Base-by-base conservation (phyloP, 768 basidiomycete genomes). In the Sutorius australiensis region DNA sequence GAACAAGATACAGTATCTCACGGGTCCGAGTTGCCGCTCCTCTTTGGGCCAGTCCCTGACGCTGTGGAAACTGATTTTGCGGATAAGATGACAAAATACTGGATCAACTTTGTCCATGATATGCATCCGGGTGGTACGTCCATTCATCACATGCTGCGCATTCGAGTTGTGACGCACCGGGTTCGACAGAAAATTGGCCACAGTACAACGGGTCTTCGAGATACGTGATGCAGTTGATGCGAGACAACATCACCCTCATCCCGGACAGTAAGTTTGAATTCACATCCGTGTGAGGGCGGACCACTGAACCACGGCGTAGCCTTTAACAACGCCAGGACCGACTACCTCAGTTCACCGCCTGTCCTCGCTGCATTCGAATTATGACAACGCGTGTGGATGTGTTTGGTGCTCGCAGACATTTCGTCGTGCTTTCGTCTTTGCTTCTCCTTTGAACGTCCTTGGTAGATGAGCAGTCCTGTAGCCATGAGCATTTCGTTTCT, bases 21-120 rank as follows among this genome's bases (percentile, higher is more conserved):
- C 6, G 34, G 38, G 3, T 53, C 57, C 19, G 57, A 62, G 47
- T 30, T 61, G 1, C 24, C 14, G 16, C 54, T 62, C 36, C 46
- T 62, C 32, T 62, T 62, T 47, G 81, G 80, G 0, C 75, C 76
- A 0, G 66, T 78, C 3, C 75, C 77, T 3, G 68, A 70, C n/a
- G 11, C 71, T 2, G 61, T 75, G 6, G 78, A 83, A 56, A 63
- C 50, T 9, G 71, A 67, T 0, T 80, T 84, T 36, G 72, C 83
- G 1, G 74, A 75, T 31, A 71, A 72, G 49, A 70, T 78, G 67
- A 69, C 74, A 2, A 78, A 78, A 55, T 80, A 80, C 48, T 84
- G 79, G 58, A 72, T 84, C 67, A 77, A 75, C 46, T 84, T 84
- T 57, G 70, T 82, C 17, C 69, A 75, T 57, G 79, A 83, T 56